Percentiles rank a stretch among this genome's conserved stretches.
Evolutionary conservation across 768 basidiomycete species (phyloP).

Genomic region (Mrakia blollopis): DNA sequence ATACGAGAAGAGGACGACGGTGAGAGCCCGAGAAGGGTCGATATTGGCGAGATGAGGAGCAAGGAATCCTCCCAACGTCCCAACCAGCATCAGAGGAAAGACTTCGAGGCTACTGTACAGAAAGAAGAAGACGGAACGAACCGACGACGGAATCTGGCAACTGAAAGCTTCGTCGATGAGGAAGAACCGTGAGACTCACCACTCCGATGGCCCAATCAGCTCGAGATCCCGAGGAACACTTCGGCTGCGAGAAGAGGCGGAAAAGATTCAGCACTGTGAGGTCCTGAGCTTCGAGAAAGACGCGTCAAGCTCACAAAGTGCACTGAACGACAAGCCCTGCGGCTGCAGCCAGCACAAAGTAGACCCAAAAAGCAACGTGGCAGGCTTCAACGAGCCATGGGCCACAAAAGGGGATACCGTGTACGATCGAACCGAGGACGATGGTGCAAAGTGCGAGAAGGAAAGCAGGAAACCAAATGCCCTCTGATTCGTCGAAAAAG

Average conservation of each 20-base stretch:
- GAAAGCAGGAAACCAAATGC: slow-evolving; percentile 28
- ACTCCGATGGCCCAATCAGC: slow-evolving; percentile 27
- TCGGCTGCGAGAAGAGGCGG: not conserved
- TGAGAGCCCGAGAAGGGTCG: slow-evolving; percentile 10
- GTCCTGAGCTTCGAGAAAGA: too few relatives aligned
- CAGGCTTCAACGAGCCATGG: slow-evolving; percentile 21
- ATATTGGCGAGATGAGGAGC: slow-evolving; percentile 26
- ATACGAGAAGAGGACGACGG: slow-evolving; percentile 24
- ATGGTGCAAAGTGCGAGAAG: slow-evolving; percentile 28
- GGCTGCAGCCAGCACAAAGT: slow-evolving; percentile 9
- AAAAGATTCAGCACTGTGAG: not conserved
- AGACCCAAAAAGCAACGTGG: slow-evolving; percentile 32
- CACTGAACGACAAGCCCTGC: slow-evolving; percentile 24
- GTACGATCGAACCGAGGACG: slow-evolving; percentile 28
- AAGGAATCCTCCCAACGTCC: slow-evolving; percentile 27
- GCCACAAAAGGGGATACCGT: slow-evolving; percentile 31
- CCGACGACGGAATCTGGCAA: too few relatives aligned
- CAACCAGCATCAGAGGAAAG: slow-evolving; percentile 33
- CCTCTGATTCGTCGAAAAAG: slow-evolving; percentile 32
- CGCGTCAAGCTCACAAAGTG: slow-evolving; percentile 25
- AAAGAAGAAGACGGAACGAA: too few relatives aligned
- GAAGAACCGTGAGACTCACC: not conserved
- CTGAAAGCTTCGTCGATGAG: too few relatives aligned
- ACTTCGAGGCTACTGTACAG: slow-evolving; percentile 12
- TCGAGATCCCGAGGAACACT: slow-evolving; percentile 14